These are phyloP conservation scores for Crithidia fasciculata DNA, from an alignment of 208 protist species.

Conservation along the genomic window DNA sequence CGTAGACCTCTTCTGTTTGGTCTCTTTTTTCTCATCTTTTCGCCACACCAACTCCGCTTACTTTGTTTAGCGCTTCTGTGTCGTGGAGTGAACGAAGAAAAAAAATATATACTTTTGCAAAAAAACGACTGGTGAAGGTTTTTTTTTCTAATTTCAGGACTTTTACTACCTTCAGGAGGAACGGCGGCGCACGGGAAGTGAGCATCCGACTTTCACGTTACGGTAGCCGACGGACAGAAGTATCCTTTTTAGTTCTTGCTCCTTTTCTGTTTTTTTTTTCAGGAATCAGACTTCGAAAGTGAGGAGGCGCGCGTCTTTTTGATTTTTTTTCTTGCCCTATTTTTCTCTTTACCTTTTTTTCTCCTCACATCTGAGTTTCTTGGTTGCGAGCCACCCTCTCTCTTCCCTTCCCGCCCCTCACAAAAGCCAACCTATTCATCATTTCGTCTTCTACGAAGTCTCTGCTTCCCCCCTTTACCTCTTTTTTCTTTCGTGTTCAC, in stretches of 20 bases:
- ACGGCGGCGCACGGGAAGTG: no score
- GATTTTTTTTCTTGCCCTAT: background rate
- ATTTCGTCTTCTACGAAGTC: no score
- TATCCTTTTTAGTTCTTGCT: background rate
- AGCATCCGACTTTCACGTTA: no score
- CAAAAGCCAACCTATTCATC: no score
- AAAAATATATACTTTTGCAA: background rate
- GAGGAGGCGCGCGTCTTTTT: background rate
- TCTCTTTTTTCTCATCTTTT: conserved; percentile 11
- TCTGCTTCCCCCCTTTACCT: no score
- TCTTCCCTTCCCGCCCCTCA: no score
- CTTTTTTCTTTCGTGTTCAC: no score
- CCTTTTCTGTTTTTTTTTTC: background rate
- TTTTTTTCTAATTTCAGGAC: background rate
- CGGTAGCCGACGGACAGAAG: no score
- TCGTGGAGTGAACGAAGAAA: background rate
- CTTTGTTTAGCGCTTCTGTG: background rate
- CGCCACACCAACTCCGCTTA: background rate
- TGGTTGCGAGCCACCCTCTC: no score
- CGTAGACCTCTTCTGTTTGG: background rate
- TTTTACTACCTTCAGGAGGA: no score
- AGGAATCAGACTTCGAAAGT: no score
- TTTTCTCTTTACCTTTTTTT: conserved; percentile 10
- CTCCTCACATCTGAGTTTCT: background rate
- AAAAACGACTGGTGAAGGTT: background rate